A percentile compares a stretch with the other conserved stretches of the same genome.
phyloP scores from a whole-genome alignment of 2,329 filamentous ascomycete genomes.

The Monascus ruber region DNA sequence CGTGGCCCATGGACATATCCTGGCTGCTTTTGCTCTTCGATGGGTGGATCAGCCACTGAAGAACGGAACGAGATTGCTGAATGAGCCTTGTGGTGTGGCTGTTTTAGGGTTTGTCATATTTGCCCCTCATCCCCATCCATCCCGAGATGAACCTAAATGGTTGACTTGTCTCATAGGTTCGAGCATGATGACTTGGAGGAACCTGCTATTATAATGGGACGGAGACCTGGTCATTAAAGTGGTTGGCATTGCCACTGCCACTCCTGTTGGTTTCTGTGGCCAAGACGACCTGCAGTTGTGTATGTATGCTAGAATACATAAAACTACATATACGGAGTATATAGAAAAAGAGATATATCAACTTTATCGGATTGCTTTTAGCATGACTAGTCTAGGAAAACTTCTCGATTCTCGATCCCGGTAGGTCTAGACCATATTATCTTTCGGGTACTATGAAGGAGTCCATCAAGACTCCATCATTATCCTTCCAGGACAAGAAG shows the following conservation, averaged over 20 bases:
- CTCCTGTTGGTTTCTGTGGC: too few species aligned
- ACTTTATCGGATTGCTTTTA: too few species aligned
- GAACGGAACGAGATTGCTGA: slow-evolving; percentile 5
- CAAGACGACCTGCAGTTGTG: too few species aligned
- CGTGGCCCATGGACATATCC: slow-evolving; percentile 7
- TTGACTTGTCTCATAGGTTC: slow-evolving; percentile 4
- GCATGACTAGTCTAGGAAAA: too few species aligned
- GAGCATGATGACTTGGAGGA: slow-evolving; percentile 5
- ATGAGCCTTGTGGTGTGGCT: slow-evolving; percentile 8
- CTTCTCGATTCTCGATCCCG: too few species aligned
- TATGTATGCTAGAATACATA: too few species aligned
- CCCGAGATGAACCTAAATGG: not conserved
- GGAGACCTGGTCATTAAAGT: not conserved
- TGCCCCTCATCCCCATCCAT: not conserved
- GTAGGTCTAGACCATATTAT: too few species aligned
- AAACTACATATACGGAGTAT: too few species aligned
- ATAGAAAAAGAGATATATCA: too few species aligned
- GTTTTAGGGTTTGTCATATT: slow-evolving; percentile 6
- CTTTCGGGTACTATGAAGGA: too few species aligned
- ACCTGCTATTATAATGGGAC: slow-evolving; percentile 4
- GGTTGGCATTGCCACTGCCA: too few species aligned
- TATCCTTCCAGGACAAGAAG: not conserved
- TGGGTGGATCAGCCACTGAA: slow-evolving; percentile 5
- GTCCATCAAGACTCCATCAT: not conserved
- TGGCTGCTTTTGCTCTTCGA: slow-evolving; percentile 8